Evolutionary conservation across 495 filamentous ascomycete species (phyloP).

Genomic region (Trichoderma asperelloides): DNA sequence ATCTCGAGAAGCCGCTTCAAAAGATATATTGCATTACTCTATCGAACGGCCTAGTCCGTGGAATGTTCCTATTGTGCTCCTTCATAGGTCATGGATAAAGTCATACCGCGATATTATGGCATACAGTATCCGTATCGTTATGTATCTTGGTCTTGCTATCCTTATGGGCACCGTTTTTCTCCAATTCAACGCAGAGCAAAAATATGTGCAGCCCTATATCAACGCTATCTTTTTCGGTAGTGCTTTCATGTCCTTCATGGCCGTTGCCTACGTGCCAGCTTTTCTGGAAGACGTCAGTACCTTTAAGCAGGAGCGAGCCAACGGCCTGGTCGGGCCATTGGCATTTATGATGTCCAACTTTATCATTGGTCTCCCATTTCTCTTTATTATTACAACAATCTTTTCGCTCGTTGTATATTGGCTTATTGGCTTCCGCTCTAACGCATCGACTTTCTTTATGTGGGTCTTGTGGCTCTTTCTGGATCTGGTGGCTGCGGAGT

Average conservation of each 20-base stretch:
- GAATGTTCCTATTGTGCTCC: constrained; percentile 31
- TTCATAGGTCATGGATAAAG: constrained; percentile 71
- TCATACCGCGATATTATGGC: constrained; percentile 71
- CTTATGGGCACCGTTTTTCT: constrained; percentile 88
- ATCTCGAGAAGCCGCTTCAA: background rate
- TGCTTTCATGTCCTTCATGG: constrained; percentile 90
- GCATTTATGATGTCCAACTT: constrained; percentile 72
- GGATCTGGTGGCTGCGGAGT: constrained; percentile 72
- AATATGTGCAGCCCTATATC: constrained; percentile 64
- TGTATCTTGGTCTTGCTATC: constrained; percentile 69
- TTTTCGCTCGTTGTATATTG: constrained; percentile 71
- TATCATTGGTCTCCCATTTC: constrained; percentile 62
- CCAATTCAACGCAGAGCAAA: constrained; percentile 52
- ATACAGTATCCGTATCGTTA: constrained; percentile 71
- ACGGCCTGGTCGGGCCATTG: constrained; percentile 67
- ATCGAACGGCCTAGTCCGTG: background rate
- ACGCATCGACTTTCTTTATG: constrained; percentile 57
- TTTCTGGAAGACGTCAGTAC: constrained; percentile 69
- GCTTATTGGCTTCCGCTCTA: constrained; percentile 66
- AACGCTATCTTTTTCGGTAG: constrained; percentile 78
- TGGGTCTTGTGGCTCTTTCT: constrained; percentile 85
- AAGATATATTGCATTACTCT: no score
- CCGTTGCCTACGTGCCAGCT: constrained; percentile 71
- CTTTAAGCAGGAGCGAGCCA: constrained; percentile 70
- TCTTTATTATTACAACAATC: constrained; percentile 64